Base-by-base conservation (phyloP, 2,329 filamentous ascomycete species). In the Colletotrichum gigasporum region DNA sequence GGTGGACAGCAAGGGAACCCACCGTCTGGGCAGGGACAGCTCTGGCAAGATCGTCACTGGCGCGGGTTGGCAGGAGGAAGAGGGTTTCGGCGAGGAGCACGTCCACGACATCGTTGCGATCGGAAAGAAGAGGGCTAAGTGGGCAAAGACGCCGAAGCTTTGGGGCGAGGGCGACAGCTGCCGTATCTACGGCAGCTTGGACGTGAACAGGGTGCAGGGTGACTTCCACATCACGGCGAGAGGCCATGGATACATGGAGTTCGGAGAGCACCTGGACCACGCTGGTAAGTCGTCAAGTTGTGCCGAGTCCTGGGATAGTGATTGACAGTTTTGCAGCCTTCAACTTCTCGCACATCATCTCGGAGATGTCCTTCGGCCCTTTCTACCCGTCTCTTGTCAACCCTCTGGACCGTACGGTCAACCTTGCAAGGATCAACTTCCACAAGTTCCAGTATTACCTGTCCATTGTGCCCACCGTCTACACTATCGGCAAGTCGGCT, bases 371-470 rank as follows among this genome's bases (percentile, higher is more conserved):
- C 63, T 99, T 97, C 78, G 96, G 96, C 4, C 91, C 94, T n/a
- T 97, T 94, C 82, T 98, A 97, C 81, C 95, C 96, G 1, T 93
- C 91, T 24, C 90, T 99, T 58, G 87, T 91, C 72, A 99, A 99
- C 80, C 96, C 96, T 0, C 92, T 99, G 72, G 96, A 98, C 81
- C 90, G 91, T 69, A 98, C 96, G 44, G 88, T 94, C 78, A 92
- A 94, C 72, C 79, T 84, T 3, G 95, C 92, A n/a, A 75, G 83
- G 14, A 76, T 79, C 66, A 86, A 97, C 83, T 98, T 97, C 83
- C 91, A 95, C 87, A 96, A 96, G 79, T 98, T 94, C 82, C 96
- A 99, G 79, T 99, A 99, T 86, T 98, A 96, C 82, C 85, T 98
- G 74, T 97, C 92, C 37, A 86, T 99, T 35, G 96, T 99, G 2